Evolutionary conservation across 352 stramenopile species (phyloP).

Genomic region (Phytophthora brassicae): DNA sequence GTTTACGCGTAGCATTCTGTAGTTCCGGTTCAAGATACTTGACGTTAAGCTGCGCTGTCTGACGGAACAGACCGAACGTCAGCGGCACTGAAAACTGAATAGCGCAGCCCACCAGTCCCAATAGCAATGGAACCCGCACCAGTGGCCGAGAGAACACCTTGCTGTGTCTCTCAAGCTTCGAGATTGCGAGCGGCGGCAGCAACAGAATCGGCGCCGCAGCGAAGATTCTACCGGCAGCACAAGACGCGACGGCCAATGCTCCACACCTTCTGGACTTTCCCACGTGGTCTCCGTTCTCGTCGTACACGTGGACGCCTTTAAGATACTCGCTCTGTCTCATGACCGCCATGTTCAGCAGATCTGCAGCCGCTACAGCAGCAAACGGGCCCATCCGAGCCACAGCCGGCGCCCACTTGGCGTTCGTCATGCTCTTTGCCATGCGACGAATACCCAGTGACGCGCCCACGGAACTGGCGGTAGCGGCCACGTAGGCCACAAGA

Average conservation of each 20-base stretch:
- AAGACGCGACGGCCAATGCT: conserved; percentile 72
- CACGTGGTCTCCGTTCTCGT: conserved; percentile 75
- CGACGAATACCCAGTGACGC: conserved; percentile 72
- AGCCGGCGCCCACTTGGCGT: conserved; percentile 46
- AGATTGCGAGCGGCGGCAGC: conserved; percentile 66
- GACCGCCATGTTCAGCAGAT: conserved; percentile 83
- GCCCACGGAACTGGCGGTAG: conserved; percentile 73
- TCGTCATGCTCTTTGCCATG: conserved; percentile 49
- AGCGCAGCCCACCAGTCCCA: conserved; percentile 67
- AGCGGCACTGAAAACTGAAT: conserved; percentile 87
- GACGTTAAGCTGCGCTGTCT: conserved; percentile 68
- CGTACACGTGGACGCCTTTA: conserved; percentile 79
- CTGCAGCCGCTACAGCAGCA: conserved; percentile 75
- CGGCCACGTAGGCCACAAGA: conserved; percentile 64
- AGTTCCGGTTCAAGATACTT: conserved; percentile 74
- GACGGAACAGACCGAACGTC: conserved; percentile 85
- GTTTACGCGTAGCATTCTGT: conserved; percentile 31
- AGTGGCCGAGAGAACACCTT: conserved; percentile 37
- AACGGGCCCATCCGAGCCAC: conserved; percentile 78
- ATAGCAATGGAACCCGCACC: conserved; percentile 66
- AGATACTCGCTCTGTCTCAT: conserved; percentile 88
- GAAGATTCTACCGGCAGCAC: conserved; percentile 74
- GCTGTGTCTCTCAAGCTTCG: conserved; percentile 48
- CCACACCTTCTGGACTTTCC: conserved; percentile 78
- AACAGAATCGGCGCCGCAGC: conserved; percentile 81